Evolutionary conservation across 73 alveolate species (phyloP), one percentile per base, ranked within the genome.

Genomic region (Paraurostyla sp.): DNA sequence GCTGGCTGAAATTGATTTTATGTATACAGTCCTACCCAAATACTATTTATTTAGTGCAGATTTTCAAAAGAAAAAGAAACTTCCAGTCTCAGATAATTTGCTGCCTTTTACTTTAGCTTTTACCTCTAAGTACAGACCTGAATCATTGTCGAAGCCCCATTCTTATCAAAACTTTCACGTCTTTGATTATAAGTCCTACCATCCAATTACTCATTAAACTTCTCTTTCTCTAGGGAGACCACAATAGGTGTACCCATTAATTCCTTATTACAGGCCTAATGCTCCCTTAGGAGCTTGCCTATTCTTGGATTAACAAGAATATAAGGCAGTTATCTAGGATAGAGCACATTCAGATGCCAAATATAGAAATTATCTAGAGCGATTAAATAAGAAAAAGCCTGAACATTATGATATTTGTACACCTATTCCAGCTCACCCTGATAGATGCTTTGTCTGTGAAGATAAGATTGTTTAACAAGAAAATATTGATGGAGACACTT

Each of bases 371-470:
- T 40, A 65, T 38, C 4, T 65, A 13, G 33, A 65, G 25, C 16
- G 38, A 40, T 11, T 65, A 15, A 40, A 33, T 36, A 38, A 38
- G 41, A 65, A 65, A 23, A 65, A 65, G 36, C 58, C 58, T 11
- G 82, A 65, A 4, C 25, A 2, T 15, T 65, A 65, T 22, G 82
- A 65, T 2, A 65, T 65, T 11, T 38, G 41, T 3, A 65, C 82
- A 15, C 82, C 82, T 40, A 32, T 65, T 1, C 82, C 82, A 38
- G 58, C 38, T 18, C 7, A 65, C 23, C 56, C 82, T 7, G 58
- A 65, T 38, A 65, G 36, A 65, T 65, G 82, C 25, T 65, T 65
- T 40, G 58, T 65, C 35, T 65, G 82, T 40, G 82, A 65, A 22
- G 82, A 20, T 36, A 36, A 18, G 11, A 65, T 65, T 22, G 7